Evolutionary conservation across 1,284 basidiomycete genomes (phyloP).

Genomic region (Leccinum angustisporum): DNA sequence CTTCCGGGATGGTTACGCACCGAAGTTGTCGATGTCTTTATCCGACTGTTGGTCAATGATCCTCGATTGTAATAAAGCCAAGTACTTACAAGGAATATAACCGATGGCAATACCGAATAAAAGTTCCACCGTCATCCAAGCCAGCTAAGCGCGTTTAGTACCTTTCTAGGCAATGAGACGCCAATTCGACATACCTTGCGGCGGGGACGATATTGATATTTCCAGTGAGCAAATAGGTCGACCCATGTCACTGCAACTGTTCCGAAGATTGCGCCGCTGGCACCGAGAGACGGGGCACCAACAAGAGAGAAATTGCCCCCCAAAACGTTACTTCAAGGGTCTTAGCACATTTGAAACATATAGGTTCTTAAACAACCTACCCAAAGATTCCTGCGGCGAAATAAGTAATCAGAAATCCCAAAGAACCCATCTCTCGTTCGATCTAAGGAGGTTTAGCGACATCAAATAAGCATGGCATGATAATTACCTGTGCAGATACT

Average conservation of each 20-base stretch:
- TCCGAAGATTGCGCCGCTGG: slow-evolving; percentile 92
- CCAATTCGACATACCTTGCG: slow-evolving; percentile 55
- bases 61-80: neutral
- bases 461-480: neutral
- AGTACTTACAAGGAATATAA: slow-evolving; percentile 68
- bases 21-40: slow-evolving; percentile 76
- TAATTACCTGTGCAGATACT: slow-evolving; percentile 70
- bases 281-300: slow-evolving; percentile 90
- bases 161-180: neutral
- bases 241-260: slow-evolving; percentile 87
- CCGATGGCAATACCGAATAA: slow-evolving; percentile 85
- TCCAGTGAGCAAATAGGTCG: slow-evolving; percentile 92
- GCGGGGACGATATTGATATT: slow-evolving; percentile 77
- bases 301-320: slow-evolving; percentile 91
- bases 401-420: slow-evolving; percentile 81
- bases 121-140: slow-evolving; percentile 84
- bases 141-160: slow-evolving; percentile 46
- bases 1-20: slow-evolving; percentile 35
- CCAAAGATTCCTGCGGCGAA: slow-evolving; percentile 91
- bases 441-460: slow-evolving; percentile 46
- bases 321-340: slow-evolving; percentile 62
- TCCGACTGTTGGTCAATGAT: slow-evolving; percentile 13
- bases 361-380: slow-evolving; percentile 36
- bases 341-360: slow-evolving; percentile 6
- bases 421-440: slow-evolving; percentile 84